Evolutionary conservation across 1,284 basidiomycete genomes (phyloP), one percentile per base, ranked within the genome.

Genomic region (Heterobasidion occidentale): DNA sequence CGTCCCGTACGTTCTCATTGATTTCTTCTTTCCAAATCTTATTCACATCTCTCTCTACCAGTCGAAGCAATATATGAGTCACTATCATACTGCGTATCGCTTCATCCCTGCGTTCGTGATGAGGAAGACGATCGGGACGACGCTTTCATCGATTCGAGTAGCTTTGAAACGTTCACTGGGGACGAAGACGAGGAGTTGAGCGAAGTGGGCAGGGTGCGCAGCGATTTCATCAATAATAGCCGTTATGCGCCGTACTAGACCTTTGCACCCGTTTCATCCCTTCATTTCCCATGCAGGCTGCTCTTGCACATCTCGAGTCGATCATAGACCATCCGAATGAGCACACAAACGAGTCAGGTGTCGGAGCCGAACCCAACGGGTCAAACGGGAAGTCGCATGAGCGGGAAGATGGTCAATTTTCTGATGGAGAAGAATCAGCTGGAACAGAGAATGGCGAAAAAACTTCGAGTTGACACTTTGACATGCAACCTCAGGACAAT

Each of bases 171-270:
- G 1, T 84, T 89, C 67, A 74, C 70, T 27, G 87, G 84, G 36
- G 77, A 76, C 51, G 81, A 79, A 55, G 78, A 74, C 15, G 77
- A 88, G 64, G 88, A 91, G 68, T 78, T 90, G 60, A 89, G 83
- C 67, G 86, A 89, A 72, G 85, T 87, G 63, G 94, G 94, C 76
- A 88, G 90, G 89, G 92, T 96, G 86, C 92, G 92, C 85, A 88
- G 84, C 71, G 84, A 92, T 88, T 91, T 90, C 71, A 71, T 83
- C 72, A 87, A 85, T 75, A 75, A 86, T 76, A 82, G 77, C 67
- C 86, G 94, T 71, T 95, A 78, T 72, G 76, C 82, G 59, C 94
- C 94, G 60, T 96, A 97, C 80, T 96, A 88, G 84, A 78, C 70
- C 55, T 58, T 59, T 56, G 56, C 63, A 66, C 61, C 62, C 65